These are phyloP conservation scores for Xylariaceae sp. DNA, from an alignment of 2,329 filamentous ascomycete genomes.

Conservation along the genomic window DNA sequence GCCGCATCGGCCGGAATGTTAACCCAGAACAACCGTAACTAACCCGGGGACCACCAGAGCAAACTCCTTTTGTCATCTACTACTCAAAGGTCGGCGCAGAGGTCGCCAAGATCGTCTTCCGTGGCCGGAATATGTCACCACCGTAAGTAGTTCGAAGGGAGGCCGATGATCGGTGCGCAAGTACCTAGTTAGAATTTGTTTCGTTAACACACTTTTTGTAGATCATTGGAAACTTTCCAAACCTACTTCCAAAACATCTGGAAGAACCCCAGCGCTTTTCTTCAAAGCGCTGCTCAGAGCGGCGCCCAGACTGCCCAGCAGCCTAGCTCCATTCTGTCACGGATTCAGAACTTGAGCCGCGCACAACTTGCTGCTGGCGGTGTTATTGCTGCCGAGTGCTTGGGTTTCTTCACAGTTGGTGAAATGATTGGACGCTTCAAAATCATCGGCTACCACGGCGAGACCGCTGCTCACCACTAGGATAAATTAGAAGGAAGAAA, in stretches of 20 bases:
- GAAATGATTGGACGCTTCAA: constrained; percentile 96
- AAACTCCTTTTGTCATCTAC: constrained; percentile 82
- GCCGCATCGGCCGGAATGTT: not conserved
- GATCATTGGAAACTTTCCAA: constrained; percentile 76
- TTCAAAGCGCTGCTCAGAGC: constrained; percentile 42
- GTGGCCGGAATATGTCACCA: constrained; percentile 83
- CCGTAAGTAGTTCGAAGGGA: constrained; percentile 66
- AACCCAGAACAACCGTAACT: constrained; percentile 8
- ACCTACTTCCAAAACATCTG: constrained; percentile 72
- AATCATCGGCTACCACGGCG: constrained; percentile 84
- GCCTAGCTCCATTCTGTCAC: constrained; percentile 33
- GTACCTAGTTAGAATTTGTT: not conserved
- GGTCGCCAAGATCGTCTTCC: constrained; percentile 80
- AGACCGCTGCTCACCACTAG: constrained; percentile 57
- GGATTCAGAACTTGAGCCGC: constrained; percentile 62
- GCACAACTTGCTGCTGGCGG: constrained; percentile 67
- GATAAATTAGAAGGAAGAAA: constrained; percentile 7
- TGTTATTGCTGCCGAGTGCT: constrained; percentile 75
- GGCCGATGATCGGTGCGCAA: not conserved
- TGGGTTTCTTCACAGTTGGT: constrained; percentile 96
- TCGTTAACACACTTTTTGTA: constrained; percentile 35
- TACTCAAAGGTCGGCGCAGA: constrained; percentile 87
- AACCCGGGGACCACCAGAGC: constrained; percentile 47
- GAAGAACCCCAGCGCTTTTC: constrained; percentile 61
- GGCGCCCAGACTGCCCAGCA: constrained; percentile 46